These are phyloP conservation scores for Xylariaceae sp. DNA, from an alignment of 2,329 filamentous ascomycete genomes.

Conservation along the genomic window DNA sequence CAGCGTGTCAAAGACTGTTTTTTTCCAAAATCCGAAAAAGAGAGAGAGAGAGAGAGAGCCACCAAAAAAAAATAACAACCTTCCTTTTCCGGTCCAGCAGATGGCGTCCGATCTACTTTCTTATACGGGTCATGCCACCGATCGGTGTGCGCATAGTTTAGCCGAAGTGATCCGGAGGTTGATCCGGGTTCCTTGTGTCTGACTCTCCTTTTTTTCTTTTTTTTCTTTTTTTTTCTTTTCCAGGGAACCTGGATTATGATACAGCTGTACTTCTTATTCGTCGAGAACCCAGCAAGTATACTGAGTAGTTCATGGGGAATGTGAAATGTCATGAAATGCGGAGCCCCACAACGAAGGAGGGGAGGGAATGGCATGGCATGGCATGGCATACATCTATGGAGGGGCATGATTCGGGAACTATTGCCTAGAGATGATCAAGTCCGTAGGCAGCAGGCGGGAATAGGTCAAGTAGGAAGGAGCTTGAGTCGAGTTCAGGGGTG, in stretches of 20 bases:
- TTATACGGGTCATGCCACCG: slow-evolving; percentile 12
- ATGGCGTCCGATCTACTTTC: neutral
- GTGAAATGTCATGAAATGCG: neutral
- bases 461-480: neutral
- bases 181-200: too few relatives aligned
- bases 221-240: too few relatives aligned
- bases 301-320: neutral
- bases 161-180: slow-evolving; percentile 11
- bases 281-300: neutral
- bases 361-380: neutral
- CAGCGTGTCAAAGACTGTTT: neutral
- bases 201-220: too few relatives aligned
- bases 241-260: neutral
- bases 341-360: neutral
- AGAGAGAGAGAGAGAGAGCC: too few relatives aligned
- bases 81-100: slow-evolving; percentile 14
- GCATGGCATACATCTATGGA: too few relatives aligned
- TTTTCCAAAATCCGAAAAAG: too few relatives aligned
- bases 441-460: neutral
- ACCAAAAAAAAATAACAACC: slow-evolving; percentile 8
- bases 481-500: neutral
- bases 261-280: neutral
- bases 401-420: neutral
- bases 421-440: neutral
- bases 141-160: slow-evolving; percentile 8